phyloP scores from a whole-genome alignment of 177 flowering plant species.

The Telopea speciosissima region DNA sequence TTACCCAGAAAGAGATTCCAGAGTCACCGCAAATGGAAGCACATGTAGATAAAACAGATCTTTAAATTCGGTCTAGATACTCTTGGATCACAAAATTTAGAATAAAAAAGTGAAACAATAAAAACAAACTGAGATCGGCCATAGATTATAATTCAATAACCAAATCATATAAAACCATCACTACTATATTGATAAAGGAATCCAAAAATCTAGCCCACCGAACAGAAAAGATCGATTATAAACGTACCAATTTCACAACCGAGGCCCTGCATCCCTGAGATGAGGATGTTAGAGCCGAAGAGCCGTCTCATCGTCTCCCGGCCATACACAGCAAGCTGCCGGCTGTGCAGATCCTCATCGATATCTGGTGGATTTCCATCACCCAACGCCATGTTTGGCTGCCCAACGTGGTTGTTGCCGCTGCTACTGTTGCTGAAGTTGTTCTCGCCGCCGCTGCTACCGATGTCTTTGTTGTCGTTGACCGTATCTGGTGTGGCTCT shows the following conservation, averaged over 20 bases:
- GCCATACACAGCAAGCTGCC: conserved; percentile 91
- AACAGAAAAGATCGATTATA: not conserved
- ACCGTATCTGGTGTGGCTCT: conserved; percentile 10
- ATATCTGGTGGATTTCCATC: conserved; percentile 44
- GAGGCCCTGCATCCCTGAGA: conserved; percentile 87
- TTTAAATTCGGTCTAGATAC: not conserved
- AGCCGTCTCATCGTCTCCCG: conserved; percentile 87
- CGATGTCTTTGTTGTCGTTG: conserved; percentile 2
- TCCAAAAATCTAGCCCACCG: not conserved
- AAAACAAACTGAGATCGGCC: not conserved
- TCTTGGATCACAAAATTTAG: not conserved
- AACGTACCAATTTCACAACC: conserved; percentile 75
- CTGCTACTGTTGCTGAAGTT: conserved; percentile 7
- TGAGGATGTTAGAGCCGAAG: conserved; percentile 68
- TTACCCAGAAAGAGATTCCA: no score
- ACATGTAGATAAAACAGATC: no score
- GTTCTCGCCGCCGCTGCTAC: not conserved
- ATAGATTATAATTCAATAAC: not conserved
- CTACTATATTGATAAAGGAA: not conserved
- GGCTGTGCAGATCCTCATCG: conserved; percentile 91
- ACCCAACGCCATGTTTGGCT: conserved; percentile 41
- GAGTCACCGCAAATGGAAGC: no score
- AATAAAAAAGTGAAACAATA: no score
- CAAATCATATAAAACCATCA: not conserved
- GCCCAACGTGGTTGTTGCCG: not conserved